Percentiles rank a stretch among this genome's conserved stretches.
phyloP scores from a whole-genome alignment of 305 asterid genomes.

The Fraxinus xanthoxyloides region DNA sequence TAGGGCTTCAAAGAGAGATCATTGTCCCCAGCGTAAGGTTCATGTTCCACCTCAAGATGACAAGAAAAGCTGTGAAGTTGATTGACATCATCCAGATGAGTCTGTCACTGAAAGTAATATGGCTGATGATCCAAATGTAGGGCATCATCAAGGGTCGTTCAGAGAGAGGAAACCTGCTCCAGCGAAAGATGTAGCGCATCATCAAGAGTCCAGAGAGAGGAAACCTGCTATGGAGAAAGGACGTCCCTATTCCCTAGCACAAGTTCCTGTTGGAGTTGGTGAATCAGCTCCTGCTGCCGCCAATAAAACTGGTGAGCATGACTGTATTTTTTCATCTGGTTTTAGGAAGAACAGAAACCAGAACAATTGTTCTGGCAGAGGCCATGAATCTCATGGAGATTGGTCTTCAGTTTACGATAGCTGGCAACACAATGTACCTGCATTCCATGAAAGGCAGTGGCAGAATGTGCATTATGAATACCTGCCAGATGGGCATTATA shows the following conservation, averaged over 20 bases:
- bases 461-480: constrained; percentile 67
- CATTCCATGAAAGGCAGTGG: constrained; percentile 60
- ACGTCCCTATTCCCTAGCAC: constrained; percentile 53
- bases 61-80: constrained; percentile 24
- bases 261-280: constrained; percentile 39
- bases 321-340: constrained; percentile 41
- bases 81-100: constrained; percentile 19
- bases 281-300: constrained; percentile 36
- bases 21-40: constrained; percentile 37
- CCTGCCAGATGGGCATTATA: constrained; percentile 71
- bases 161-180: background rate
- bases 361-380: constrained; percentile 44
- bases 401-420: constrained; percentile 49
- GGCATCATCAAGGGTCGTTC: constrained; percentile 19
- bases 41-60: constrained; percentile 25
- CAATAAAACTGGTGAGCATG: constrained; percentile 37
- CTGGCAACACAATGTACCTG: constrained; percentile 36
- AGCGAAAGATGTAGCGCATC: background rate
- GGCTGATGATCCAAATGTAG: constrained; percentile 32
- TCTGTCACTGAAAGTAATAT: constrained; percentile 37
- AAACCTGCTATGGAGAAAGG: constrained; percentile 42
- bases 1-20: constrained; percentile 42
- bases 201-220: constrained; percentile 45
- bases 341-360: constrained; percentile 56
- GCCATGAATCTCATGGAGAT: constrained; percentile 65